Evolutionary conservation across 2,329 filamentous ascomycete genomes (phyloP), one percentile per base, ranked within the genome.

Genomic region (Corinectria fuckeliana): DNA sequence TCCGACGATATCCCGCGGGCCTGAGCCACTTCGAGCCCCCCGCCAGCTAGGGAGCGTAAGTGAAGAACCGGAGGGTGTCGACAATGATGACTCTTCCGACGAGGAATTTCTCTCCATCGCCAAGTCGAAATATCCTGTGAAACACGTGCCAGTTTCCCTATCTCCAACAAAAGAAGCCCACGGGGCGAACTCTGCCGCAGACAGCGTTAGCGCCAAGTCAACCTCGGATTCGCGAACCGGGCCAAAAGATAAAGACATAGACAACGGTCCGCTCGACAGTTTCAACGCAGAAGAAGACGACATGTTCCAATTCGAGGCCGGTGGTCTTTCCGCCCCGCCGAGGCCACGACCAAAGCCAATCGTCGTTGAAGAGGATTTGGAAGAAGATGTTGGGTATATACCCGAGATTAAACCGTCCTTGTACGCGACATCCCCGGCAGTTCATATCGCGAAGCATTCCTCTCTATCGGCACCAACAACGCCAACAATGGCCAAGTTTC

Each of bases 271-370:
- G 1, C 5, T 41, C 21, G 38, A 64, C 16, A 45, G 62, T 26
- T 50, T 61, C 13, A 69, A 72, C 11, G 50, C 53, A 18, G 68
- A 75, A 3, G 76, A 77, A 10, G 74, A 78, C 4, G 79, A 78
- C 7, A 67, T 83, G 63, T 83, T 83, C 61, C 71, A 78, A 5
- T 83, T 83, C 54, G 81, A 83, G 50, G 65, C 67, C 10, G 73
- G 71, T 13, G 74, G 75, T 2, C 65, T 74, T 9, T 73, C 69
- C 42, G 69, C 72, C n/a, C 65, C 71, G 13, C 70, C 70, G 14
- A 72, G 64, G 18, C 64, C 65, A 21, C 69, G 64, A 30, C 60
- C 60, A n/a, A 62, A 62, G 44, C 71, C 62, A 61, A 57, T 69
- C 23, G 61, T 65, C 61, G 60, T 73, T 64, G 72, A 76, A 32